phyloP scores from a whole-genome alignment of 1,139 yeast species.

The Saccharomyces hybrid region DNA sequence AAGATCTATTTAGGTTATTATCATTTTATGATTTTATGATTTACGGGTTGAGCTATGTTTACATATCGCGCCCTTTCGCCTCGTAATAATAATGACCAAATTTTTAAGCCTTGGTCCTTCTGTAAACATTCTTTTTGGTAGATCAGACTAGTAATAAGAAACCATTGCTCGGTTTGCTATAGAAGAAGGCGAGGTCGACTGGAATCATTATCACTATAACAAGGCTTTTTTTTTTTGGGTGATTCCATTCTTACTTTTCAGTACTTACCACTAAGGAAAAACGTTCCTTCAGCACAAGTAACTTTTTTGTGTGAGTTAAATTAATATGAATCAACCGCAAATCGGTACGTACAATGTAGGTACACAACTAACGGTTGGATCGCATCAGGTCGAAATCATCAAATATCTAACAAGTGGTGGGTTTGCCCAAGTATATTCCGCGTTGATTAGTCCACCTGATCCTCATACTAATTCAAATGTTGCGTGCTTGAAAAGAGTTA shows the following conservation, averaged over 20 bases:
- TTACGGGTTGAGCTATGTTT: background rate
- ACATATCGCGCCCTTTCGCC: background rate
- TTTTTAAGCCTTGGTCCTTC: background rate
- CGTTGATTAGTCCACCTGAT: slow-evolving; percentile 39
- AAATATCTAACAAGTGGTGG: slow-evolving; percentile 39
- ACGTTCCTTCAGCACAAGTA: background rate
- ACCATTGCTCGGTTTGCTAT: background rate
- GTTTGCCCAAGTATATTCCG: slow-evolving; percentile 54
- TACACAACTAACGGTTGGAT: slow-evolving; percentile 28
- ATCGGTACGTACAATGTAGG: slow-evolving; percentile 25
- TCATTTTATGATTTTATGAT: background rate
- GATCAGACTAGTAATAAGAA: background rate
- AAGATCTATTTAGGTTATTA: background rate
- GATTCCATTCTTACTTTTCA: background rate
- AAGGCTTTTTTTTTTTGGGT: background rate
- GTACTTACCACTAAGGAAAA: background rate
- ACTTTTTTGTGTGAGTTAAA: background rate
- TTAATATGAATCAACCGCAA: slow-evolving; percentile 26
- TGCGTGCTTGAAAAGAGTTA: slow-evolving; percentile 67
- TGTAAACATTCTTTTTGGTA: background rate
- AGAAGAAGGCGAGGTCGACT: background rate
- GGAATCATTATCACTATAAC: too few species aligned
- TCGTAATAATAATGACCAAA: background rate
- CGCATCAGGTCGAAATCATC: slow-evolving; percentile 31
- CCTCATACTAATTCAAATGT: slow-evolving; percentile 31